Evolutionary conservation across 306 rosid species (phyloP).

Genomic region (Trifolium dubium): DNA sequence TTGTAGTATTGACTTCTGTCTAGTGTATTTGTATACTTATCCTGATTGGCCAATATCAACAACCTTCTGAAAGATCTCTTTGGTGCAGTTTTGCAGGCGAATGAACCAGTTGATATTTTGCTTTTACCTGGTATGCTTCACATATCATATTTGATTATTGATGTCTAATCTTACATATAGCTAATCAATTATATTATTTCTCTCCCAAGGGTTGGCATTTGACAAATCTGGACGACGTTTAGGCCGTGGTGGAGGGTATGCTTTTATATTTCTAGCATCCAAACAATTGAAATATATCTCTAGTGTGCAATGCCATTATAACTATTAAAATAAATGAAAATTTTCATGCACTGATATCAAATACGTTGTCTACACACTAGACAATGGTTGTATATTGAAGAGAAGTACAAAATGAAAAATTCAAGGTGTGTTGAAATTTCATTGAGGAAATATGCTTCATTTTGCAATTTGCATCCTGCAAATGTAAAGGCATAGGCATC

Average conservation of each 20-base stretch:
- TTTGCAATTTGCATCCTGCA: too few species aligned
- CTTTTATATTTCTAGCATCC: constrained; percentile 34
- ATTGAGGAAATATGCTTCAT: too few species aligned
- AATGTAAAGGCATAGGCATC: too few species aligned
- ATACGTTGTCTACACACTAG: too few species aligned
- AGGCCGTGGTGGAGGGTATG: constrained; percentile 99
- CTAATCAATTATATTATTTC: constrained; percentile 34
- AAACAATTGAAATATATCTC: constrained; percentile 11
- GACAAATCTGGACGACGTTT: constrained; percentile 90
- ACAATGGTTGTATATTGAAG: too few species aligned
- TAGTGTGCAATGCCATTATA: not conserved
- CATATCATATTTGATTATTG: constrained; percentile 28
- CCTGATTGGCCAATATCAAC: constrained; percentile 45
- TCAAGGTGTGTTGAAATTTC: too few species aligned
- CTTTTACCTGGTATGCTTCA: constrained; percentile 79
- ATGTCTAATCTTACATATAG: constrained; percentile 25
- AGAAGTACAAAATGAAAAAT: too few species aligned
- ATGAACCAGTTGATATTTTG: constrained; percentile 86
- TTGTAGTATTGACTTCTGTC: constrained; percentile 42
- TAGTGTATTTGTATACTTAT: constrained; percentile 39
- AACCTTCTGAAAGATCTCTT: constrained; percentile 47
- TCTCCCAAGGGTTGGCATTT: constrained; percentile 81
- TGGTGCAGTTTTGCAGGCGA: constrained; percentile 88
- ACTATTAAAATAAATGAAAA: too few species aligned
- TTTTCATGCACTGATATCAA: too few species aligned